Evolutionary conservation across 192 early-diverging fungal species (phyloP), one percentile per base, ranked within the genome.

Genomic region (Coemansia sp.): DNA sequence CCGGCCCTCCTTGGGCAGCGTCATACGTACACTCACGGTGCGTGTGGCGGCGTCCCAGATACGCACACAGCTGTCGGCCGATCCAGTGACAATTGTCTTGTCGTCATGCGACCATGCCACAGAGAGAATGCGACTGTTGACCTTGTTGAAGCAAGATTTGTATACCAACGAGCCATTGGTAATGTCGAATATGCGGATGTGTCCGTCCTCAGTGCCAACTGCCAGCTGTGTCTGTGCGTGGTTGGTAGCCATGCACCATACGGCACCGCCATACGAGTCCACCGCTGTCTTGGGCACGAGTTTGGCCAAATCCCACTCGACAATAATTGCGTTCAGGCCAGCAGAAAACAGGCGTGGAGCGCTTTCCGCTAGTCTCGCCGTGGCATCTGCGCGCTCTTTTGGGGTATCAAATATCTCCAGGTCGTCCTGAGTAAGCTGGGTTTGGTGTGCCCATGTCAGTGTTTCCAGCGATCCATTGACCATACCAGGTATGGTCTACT

Each of bases 191-290:
- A 97, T 74, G 22, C 96, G 87, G 41, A 97, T 89, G 58, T 87
- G 87, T 0, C 96, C 96, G 81, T 99, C 97, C 68, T 98, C 96
- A 68, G 94, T 97, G 18, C 95, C 97, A 27, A 96, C 87, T 20
- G 94, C 97, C 34, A 99, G 82, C 44, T 87, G 74, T 31, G 92
- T 92, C 67, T 88, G 88, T 27, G 86, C 87, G 58, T 89, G 86
- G 67, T 95, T 95, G 5, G 87, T 87, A 11, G 94, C 88, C 88
- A 96, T 92, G 75, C 94, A 96, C 96, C 96, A 98, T 38, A 99
- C 86, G 3, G 95, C 90, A 20, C 97, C 97, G 71, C 97, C 97
- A 66, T 91, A 88, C 44, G 92, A 92, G 68, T 94, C 91, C 5
- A 90, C 86, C 3, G 85, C 86, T 36, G 84, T 81, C 84, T 89